These are phyloP conservation scores for Cinnamomum micranthum DNA, from an alignment of 164 flowering plant genomes.

Conservation along the genomic window DNA sequence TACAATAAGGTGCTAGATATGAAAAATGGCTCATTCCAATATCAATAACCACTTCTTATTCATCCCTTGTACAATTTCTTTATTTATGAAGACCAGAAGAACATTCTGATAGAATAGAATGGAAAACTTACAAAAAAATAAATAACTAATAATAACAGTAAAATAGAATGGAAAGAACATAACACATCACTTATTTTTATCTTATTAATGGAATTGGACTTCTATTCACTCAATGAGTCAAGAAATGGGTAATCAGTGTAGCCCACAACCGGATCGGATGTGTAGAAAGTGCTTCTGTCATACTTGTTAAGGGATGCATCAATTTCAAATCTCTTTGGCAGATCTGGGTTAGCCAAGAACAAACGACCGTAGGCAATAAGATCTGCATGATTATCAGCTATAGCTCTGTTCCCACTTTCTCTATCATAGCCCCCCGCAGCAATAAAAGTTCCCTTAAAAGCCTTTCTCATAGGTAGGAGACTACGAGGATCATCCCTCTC, in stretches of 20 bases:
- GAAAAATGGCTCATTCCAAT: too few relatives aligned
- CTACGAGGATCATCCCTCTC: slow-evolving; percentile 16
- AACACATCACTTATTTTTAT: too few relatives aligned
- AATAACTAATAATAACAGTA: too few relatives aligned
- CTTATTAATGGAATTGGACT: too few relatives aligned
- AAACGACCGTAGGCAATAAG: slow-evolving; percentile 24
- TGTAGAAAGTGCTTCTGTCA: slow-evolving; percentile 26
- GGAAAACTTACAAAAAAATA: too few relatives aligned
- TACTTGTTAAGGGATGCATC: slow-evolving; percentile 31
- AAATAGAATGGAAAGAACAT: too few relatives aligned
- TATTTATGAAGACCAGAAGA: too few relatives aligned
- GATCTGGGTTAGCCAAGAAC: slow-evolving; percentile 33
- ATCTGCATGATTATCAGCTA: slow-evolving; percentile 23
- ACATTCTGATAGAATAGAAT: too few relatives aligned
- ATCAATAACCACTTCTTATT: too few relatives aligned
- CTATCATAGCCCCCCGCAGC: slow-evolving; percentile 42
- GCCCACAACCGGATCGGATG: slow-evolving; percentile 27
- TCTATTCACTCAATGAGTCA: neutral
- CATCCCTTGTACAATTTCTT: too few relatives aligned
- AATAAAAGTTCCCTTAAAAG: slow-evolving; percentile 41
- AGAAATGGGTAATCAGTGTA: slow-evolving; percentile 36
- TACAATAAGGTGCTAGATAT: too few relatives aligned
- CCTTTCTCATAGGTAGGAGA: slow-evolving; percentile 26
- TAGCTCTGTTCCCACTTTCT: slow-evolving; percentile 41
- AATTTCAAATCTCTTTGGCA: slow-evolving; percentile 26